Base-by-base conservation (phyloP, 2,329 filamentous ascomycete genomes). In the Fusarium sarcochroum region DNA sequence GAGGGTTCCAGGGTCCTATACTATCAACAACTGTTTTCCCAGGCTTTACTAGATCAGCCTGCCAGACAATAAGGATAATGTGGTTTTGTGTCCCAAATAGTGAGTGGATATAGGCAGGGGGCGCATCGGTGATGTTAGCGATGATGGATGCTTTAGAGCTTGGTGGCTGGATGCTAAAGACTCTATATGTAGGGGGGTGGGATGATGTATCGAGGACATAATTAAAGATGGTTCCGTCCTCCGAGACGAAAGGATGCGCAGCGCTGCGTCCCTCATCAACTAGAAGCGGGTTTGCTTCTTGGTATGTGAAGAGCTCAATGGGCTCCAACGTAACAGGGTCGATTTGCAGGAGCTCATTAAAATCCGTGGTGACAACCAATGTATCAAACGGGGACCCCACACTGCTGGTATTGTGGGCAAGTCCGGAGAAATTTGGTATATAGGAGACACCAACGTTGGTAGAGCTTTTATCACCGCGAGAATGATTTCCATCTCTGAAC, bases 111-210 rank as follows among this genome's bases (percentile, higher is more conserved):
- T 64, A 64, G 3, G 60, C 50, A 2, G 60, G 38, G 3, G 60
- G 60, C 3, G 56, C 60, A 25, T 64, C 60, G 4, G 60, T 64
- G 46, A 64, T 64, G 18, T 47, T 64, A 23, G 60, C 60, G 10
- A 60, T 34, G n/a, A n/a, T n/a, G n/a, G n/a, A n/a, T n/a, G n/a
- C n/a, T n/a, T n/a, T n/a, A n/a, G n/a, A n/a, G n/a, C n/a, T n/a
- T n/a, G n/a, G n/a, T n/a, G 55, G 55, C 8, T 45, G 18, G 32
- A 63, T 37, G 25, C 55, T 44, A 30, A 59, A 63, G 45, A 63
- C 32, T 13, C 55, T 44, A 27, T 63, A 63, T 4, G 34, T 30
- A 3, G 60, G 60, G n/a, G n/a, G n/a, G n/a, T n/a, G n/a, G n/a
- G n/a, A n/a, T n/a, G n/a, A n/a, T n/a, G n/a, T n/a, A n/a, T n/a